Percentiles rank a stretch among this genome's conserved stretches.
These are phyloP conservation scores for Cladosporium austrohemisphaericum DNA, from an alignment of 2,329 filamentous ascomycete species.

Conservation along the genomic window DNA sequence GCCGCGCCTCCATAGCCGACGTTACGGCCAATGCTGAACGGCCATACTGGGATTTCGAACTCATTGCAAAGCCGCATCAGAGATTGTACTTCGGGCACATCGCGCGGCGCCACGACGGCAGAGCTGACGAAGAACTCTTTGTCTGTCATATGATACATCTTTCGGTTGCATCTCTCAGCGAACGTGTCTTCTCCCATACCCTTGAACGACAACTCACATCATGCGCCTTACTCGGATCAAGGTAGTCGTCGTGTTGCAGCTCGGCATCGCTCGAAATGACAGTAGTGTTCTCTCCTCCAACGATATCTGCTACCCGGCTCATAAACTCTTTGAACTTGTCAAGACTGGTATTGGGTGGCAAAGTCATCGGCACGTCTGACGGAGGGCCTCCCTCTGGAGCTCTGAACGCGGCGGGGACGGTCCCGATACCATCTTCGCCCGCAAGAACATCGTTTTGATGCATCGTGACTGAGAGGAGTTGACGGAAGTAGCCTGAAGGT, in stretches of 20 bases:
- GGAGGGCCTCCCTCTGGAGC: too few relatives aligned
- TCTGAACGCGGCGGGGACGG: too few relatives aligned
- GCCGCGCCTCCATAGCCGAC: slow-evolving; percentile 55
- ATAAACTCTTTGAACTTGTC: slow-evolving; percentile 19
- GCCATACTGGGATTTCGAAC: slow-evolving; percentile 46
- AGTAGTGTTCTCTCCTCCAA: slow-evolving; percentile 20
- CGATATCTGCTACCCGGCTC: slow-evolving; percentile 12
- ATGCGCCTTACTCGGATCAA: slow-evolving; percentile 22
- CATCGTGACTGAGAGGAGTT: too few relatives aligned
- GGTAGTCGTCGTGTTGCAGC: slow-evolving; percentile 20
- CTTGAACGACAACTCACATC: slow-evolving; percentile 14
- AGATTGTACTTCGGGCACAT: slow-evolving; percentile 45
- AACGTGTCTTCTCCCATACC: too few relatives aligned
- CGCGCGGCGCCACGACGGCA: slow-evolving; percentile 37
- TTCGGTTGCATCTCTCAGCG: background rate
- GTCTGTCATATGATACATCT: slow-evolving; percentile 7
- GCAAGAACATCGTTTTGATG: too few relatives aligned
- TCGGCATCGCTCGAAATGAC: slow-evolving; percentile 29
- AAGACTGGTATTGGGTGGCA: slow-evolving; percentile 18
- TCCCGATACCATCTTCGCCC: too few relatives aligned
- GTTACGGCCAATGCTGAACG: slow-evolving; percentile 49
- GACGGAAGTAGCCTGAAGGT: too few relatives aligned
- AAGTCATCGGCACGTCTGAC: too few relatives aligned
- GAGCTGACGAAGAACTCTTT: slow-evolving; percentile 45
- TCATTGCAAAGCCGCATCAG: slow-evolving; percentile 47